Base-by-base conservation (phyloP, 805 yeast species). In the Middelhovenomyces tepae region DNA sequence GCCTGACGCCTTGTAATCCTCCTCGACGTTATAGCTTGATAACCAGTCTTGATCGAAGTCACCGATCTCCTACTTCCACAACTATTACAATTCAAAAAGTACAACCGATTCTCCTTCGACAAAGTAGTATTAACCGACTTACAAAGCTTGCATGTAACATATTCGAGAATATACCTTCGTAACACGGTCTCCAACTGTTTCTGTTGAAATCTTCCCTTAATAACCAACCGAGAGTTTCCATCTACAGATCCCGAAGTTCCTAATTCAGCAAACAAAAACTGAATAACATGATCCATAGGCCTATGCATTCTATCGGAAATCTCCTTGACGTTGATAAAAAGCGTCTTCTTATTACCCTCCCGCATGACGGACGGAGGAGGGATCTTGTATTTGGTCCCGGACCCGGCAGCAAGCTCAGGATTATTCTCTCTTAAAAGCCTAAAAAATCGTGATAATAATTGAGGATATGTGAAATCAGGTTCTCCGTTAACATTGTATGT, bases 211-310 rank as follows among this genome's bases (percentile, higher is more conserved):
- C 94, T 83, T 69, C 99, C 99, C 70, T 85, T 91, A 60, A 91
- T 89, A 44, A 91, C 86, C 59, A 91, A 75, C 64, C 98, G 80
- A 69, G 86, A 84, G 62, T 84, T 89, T 60, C 97, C 98, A 64
- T 91, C 99, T 40, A 91, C 89, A 36, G 96, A 87, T 56, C 99
- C 99, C 2, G 97, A 85, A 14, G 99, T 91, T 78, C 99, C 99
- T 73, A 91, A 71, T 67, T 91, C 99, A 1, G 97, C 96, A 64
- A 91, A 91, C 62, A 91, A 65, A 64, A 81, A 91, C 67, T 86
- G 95, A 60, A 91, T 91, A 45, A 91, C 77, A 65, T 91, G 98
- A 55, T 91, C 98, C 47, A 95, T 91, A 35, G 86, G 82, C 67
- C 99, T 78, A 63, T 91, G 96, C 67, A 91, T 72, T 37, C 86